Base-by-base conservation (phyloP, 805 yeast species). In the Candida qinlingensis region DNA sequence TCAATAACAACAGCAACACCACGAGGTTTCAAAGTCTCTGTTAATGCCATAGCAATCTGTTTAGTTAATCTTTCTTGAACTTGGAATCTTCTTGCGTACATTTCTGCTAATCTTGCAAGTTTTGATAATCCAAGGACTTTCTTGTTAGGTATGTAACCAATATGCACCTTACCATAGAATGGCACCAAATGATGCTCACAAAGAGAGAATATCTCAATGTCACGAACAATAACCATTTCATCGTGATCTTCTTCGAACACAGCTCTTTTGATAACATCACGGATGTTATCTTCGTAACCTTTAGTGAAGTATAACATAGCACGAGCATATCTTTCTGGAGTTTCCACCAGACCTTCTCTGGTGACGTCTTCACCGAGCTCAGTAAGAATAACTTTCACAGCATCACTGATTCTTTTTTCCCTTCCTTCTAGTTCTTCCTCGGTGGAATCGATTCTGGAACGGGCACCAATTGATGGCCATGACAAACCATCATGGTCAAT, bases 131-230 rank as follows among this genome's bases (percentile, higher is more conserved):
- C 99, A 50, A 94, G 75, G 5, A 94, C 99, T 54, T 89, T 80
- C 61, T 88, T 88, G 66, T 89, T 87, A 52, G 99, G 99, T 56
- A 94, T 91, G 70, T 94, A 94, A n/a, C 95, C 99, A 56, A 94
- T 94, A 63, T 92, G 97, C 46, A 92, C 96, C 62, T 92, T 94
- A 49, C 99, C 99, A 60, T 82, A 87, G 65, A 94, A 94, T 26
- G 99, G 99, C 29, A 95, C 99, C 60, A 94, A 72, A 69, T 94
- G 99, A 66, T 94, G 99, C 69, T 94, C 99, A 69, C 99, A 94
- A 46, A 94, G 73, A 4, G 97, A 88, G 65, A 83, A 87, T 46
- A 94, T 80, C 58, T 89, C 96, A 49, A 94, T 94, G 67, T 94
- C 97, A 62, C 92, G 79, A 28, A 94, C 99, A 54, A 94, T 91